These are phyloP conservation scores for Pinus tabuliformis DNA, from an alignment of 75 land plant species.

Conservation along the genomic window DNA sequence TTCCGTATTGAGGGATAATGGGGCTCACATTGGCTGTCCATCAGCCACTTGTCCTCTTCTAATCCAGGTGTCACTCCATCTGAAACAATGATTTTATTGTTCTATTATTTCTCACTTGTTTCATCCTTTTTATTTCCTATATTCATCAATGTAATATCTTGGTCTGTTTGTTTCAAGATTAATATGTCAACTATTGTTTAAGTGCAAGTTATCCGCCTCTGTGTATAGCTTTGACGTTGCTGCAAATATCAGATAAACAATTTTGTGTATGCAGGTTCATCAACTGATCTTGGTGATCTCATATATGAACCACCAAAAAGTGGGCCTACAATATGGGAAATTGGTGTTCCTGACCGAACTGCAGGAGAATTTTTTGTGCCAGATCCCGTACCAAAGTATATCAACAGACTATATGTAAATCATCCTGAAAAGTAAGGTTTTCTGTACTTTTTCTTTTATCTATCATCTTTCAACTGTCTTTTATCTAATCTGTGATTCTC, in stretches of 20 bases:
- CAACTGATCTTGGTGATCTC: constrained; percentile 31
- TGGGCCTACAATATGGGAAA: constrained; percentile 57
- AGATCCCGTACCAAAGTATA: constrained; percentile 25
- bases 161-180: neutral
- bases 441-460: neutral
- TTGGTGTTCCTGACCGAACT: constrained; percentile 44
- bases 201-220: neutral
- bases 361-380: constrained; percentile 45
- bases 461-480: neutral
- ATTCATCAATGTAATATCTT: neutral
- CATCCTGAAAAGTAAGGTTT: constrained; percentile 28
- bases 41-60: too few relatives aligned
- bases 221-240: neutral
- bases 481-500: too few relatives aligned
- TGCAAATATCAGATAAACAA: neutral
- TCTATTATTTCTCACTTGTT: neutral
- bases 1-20: too few relatives aligned
- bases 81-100: too few relatives aligned
- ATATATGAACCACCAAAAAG: constrained; percentile 39
- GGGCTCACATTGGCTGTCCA: too few relatives aligned
- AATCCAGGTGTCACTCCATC: too few relatives aligned
- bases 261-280: constrained; percentile 22
- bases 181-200: neutral
- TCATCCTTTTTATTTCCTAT: neutral
- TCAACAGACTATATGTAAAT: constrained; percentile 34